Base-by-base conservation (phyloP, 1,139 yeast species). In the Diutina ranongensis region DNA sequence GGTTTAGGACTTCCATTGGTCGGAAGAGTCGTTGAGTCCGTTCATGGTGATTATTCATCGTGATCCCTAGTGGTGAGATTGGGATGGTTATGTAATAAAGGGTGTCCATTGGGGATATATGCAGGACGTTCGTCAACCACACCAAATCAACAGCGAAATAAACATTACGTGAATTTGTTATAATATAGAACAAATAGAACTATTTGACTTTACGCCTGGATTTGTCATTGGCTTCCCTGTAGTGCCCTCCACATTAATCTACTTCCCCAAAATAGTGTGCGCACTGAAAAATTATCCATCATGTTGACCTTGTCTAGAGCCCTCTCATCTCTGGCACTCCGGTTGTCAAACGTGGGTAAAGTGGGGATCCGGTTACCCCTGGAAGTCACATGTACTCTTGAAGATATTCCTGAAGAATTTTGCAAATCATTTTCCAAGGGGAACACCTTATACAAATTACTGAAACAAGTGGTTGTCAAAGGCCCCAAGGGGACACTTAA, bases 401-500 rank as follows among this genome's bases (percentile, higher is more conserved):
- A 69, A 52, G 55, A 61, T 40, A 62, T 71, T 25, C 75, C 76
- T 2, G 52, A 49, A 36, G 76, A 71, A 54, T 69, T 68, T 53
- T 63, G 69, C 54, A 80, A 73, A 55, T 65, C 74, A 34, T 80
- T 85, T 56, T 74, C 85, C 54, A 82, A 83, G 56, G 94, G 95
- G 25, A 75, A 77, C 54, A 68, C 74, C 44, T 70, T 74, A 4
- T 68, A 83, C 51, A 65, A 64, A 34, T 68, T 88, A 50, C 77
- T 84, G 46, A 75, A 79, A 55, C 69, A 72, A 46, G 73, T 85
- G 38, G 73, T 75, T n/a, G 69, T 92, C 19, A 68, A 66, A 45
- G 98, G 98, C 0, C 97, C 97, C 16, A 76, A 74, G 54, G 97
- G 97, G 9, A 64, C 64, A 13, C 62, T 88, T 38, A 67, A 67